Percentiles rank a stretch among this genome's conserved stretches.
These are phyloP conservation scores for Tulasnella sp. DNA, from an alignment of 768 basidiomycete species.

Conservation along the genomic window DNA sequence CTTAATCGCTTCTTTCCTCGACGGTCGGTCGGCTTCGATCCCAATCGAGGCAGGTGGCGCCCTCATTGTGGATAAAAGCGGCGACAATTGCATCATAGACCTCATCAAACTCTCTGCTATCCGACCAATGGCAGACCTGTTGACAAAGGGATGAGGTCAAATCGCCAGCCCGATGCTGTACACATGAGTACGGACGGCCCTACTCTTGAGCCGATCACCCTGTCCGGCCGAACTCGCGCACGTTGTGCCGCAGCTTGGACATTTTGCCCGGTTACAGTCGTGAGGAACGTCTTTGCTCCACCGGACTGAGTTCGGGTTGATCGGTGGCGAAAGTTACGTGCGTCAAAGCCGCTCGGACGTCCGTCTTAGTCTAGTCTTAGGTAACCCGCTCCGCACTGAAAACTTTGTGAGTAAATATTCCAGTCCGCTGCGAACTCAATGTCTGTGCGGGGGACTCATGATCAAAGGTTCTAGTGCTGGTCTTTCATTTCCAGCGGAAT, in stretches of 20 bases:
- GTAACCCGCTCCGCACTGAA: not conserved
- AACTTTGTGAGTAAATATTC: not conserved
- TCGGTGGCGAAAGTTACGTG: not conserved
- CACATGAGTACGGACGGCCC: not conserved
- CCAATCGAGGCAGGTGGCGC: not conserved
- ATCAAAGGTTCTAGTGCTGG: not conserved
- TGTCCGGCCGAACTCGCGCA: not conserved
- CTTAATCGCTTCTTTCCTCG: not conserved
- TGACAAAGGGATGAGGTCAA: slow-evolving; percentile 14
- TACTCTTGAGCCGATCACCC: not conserved
- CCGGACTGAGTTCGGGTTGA: not conserved
- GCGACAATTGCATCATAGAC: not conserved
- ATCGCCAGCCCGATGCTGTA: not conserved
- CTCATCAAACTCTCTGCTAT: not conserved
- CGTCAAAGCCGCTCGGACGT: not conserved
- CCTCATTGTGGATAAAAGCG: slow-evolving; percentile 6
- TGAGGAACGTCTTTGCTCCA: not conserved
- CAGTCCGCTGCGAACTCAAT: not conserved
- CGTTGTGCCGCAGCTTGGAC: not conserved
- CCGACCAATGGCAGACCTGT: not conserved
- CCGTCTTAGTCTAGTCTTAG: slow-evolving; percentile 2
- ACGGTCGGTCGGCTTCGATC: not conserved
- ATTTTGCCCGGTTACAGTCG: not conserved
- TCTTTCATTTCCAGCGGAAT: not conserved
- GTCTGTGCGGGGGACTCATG: not conserved